These are phyloP conservation scores for Quercus tomentella DNA, from an alignment of 331 rosid species.

Conservation along the genomic window DNA sequence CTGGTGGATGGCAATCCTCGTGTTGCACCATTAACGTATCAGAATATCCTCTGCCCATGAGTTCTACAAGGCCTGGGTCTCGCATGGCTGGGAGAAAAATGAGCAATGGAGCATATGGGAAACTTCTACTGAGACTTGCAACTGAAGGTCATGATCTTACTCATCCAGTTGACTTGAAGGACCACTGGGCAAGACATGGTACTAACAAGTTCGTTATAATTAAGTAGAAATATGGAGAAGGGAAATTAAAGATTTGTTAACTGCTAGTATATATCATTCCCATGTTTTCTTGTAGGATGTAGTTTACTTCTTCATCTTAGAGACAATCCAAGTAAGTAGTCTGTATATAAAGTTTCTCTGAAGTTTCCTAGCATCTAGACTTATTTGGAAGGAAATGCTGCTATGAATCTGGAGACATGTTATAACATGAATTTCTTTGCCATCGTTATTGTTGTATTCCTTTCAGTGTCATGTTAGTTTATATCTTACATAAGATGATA, in stretches of 20 bases:
- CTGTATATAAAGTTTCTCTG: background rate
- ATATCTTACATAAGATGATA: background rate
- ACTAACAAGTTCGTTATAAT: slow-evolving; percentile 21
- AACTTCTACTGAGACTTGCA: slow-evolving; percentile 15
- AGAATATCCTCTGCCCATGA: slow-evolving; percentile 19
- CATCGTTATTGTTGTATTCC: background rate
- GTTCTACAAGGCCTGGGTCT: slow-evolving; percentile 13
- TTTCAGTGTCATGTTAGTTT: background rate
- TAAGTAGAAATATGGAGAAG: background rate
- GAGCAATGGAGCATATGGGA: slow-evolving; percentile 21
- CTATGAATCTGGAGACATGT: background rate
- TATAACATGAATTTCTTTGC: background rate
- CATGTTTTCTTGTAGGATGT: background rate
- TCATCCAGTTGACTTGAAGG: slow-evolving; percentile 17
- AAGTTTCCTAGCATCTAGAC: background rate
- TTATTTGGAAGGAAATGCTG: background rate
- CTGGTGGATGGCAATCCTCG: slow-evolving; percentile 21
- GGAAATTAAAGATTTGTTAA: background rate
- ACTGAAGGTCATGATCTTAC: slow-evolving; percentile 18
- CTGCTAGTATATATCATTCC: background rate
- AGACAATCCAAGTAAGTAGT: background rate
- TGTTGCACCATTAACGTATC: slow-evolving; percentile 17
- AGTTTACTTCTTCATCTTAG: background rate
- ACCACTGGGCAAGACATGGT: slow-evolving; percentile 23
- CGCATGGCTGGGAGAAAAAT: slow-evolving; percentile 21